phyloP scores from a whole-genome alignment of 192 early-diverging fungal species.

The Podochytrium sp. region DNA sequence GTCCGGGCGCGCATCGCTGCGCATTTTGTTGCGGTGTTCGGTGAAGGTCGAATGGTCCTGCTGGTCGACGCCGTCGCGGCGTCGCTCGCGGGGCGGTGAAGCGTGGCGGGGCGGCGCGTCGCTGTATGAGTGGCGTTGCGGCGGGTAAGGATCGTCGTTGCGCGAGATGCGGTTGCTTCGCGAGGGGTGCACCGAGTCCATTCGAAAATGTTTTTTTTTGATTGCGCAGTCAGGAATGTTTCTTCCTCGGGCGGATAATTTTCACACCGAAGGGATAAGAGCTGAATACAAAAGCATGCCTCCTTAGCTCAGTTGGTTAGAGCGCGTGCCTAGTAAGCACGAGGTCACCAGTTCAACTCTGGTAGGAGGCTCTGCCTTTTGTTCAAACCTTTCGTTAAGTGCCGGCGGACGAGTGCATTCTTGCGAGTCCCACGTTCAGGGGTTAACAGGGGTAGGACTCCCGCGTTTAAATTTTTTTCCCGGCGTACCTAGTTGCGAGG shows the following conservation, averaged over 20 bases:
- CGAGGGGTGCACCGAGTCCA: conserved; percentile 10
- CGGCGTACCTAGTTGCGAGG: no score
- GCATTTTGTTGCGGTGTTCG: background rate
- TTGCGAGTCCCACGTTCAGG: no score
- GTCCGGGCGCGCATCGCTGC: background rate
- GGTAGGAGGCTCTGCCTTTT: no score
- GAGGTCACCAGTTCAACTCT: no score
- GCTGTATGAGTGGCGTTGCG: background rate
- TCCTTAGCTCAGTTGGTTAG: no score
- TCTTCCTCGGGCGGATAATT: conserved; percentile 56
- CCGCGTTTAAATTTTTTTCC: no score
- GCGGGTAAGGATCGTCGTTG: background rate
- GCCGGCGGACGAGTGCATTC: no score
- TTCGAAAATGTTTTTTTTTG: background rate
- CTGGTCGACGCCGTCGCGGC: background rate
- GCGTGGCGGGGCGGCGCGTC: background rate
- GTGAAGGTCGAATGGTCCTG: background rate
- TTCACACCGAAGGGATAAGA: conserved; percentile 71
- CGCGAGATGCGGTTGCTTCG: background rate
- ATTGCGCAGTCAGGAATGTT: background rate
- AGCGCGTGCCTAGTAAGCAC: no score
- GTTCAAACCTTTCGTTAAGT: no score
- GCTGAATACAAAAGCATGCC: conserved; percentile 81
- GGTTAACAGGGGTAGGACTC: no score
- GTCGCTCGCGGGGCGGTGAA: background rate